A percentile compares a stretch with the other conserved stretches of the same genome.
Conservation (phyloP, 805 yeast genomes). For the Metschnikowia picachoensis region DNA sequence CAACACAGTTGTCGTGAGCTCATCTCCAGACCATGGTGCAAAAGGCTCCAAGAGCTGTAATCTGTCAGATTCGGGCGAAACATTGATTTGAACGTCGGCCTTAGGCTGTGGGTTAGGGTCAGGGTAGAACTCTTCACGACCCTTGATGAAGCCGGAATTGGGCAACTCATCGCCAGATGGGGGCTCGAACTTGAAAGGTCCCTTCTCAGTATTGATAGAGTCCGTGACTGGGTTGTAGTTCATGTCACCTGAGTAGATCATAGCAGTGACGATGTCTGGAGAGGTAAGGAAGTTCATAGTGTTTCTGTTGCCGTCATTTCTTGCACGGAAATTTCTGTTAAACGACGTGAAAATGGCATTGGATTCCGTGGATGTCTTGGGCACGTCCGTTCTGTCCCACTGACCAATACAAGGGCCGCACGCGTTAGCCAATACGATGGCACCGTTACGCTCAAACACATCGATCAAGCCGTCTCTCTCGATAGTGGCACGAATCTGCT, state of each 20-base stretch:
- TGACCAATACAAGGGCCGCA: constrained; percentile 99
- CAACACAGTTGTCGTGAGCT: constrained; percentile 68
- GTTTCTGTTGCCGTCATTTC: constrained; percentile 97
- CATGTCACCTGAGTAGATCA: constrained; percentile 92
- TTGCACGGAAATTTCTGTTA: constrained; percentile 95
- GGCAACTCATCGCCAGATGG: constrained; percentile 88
- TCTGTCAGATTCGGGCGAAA: constrained; percentile 88
- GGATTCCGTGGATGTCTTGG: constrained; percentile 57
- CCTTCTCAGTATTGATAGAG: constrained; percentile 65
- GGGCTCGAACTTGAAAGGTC: constrained; percentile 75
- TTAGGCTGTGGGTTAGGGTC: constrained; percentile 62
- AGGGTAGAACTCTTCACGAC: constrained; percentile 75
- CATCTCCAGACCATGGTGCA: constrained; percentile 80
- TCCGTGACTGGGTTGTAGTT: constrained; percentile 90
- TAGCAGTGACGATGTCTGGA: constrained; percentile 95
- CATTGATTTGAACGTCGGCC: constrained; percentile 56
- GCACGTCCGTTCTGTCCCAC: constrained; percentile 90
- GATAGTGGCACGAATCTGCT: constrained; percentile 94
- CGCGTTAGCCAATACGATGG: constrained; percentile 90
- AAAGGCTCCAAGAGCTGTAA: constrained; percentile 89
- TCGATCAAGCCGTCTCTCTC: constrained; percentile 90
- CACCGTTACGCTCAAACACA: constrained; percentile 82
- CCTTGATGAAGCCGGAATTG: constrained; percentile 66
- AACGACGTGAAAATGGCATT: constrained; percentile 95
- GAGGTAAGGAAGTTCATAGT: constrained; percentile 98